Conservation (phyloP, 352 stramenopile species). For the Pythium myriotylum region DNA sequence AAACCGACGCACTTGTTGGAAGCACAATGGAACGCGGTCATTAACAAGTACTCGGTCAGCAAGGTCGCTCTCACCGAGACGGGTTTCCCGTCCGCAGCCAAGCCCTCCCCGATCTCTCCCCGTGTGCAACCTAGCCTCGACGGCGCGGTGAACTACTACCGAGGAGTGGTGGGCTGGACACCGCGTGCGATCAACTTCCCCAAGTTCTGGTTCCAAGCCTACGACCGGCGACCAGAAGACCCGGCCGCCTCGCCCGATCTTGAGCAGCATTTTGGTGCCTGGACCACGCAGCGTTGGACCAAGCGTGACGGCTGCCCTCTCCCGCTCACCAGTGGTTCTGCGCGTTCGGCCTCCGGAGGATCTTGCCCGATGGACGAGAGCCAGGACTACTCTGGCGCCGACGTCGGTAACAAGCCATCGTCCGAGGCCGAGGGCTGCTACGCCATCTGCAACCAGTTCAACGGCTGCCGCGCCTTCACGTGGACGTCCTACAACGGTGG, state of each 20-base stretch:
- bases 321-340: neutral
- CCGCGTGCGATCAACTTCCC: constrained; percentile 14
- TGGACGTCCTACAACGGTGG: constrained; percentile 34
- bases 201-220: constrained; percentile 45
- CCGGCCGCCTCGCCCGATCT: constrained; percentile 7
- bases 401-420: constrained; percentile 10
- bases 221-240: constrained; percentile 36
- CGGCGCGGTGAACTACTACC: constrained; percentile 33
- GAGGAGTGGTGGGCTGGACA: constrained; percentile 32
- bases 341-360: neutral
- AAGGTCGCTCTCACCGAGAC: constrained; percentile 43
- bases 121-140: constrained; percentile 24
- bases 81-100: constrained; percentile 31
- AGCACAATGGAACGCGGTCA: constrained; percentile 28
- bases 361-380: constrained; percentile 9
- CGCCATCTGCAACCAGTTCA: neutral
- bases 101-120: constrained; percentile 20
- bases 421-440: constrained; percentile 8
- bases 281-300: constrained; percentile 18
- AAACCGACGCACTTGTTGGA: constrained; percentile 30
- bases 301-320: constrained; percentile 29
- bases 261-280: constrained; percentile 41
- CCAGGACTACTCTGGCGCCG: constrained; percentile 17
- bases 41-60: constrained; percentile 23
- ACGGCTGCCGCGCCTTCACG: constrained; percentile 27